phyloP scores from a whole-genome alignment of 768 basidiomycete genomes.

The Dentipellis sp. region DNA sequence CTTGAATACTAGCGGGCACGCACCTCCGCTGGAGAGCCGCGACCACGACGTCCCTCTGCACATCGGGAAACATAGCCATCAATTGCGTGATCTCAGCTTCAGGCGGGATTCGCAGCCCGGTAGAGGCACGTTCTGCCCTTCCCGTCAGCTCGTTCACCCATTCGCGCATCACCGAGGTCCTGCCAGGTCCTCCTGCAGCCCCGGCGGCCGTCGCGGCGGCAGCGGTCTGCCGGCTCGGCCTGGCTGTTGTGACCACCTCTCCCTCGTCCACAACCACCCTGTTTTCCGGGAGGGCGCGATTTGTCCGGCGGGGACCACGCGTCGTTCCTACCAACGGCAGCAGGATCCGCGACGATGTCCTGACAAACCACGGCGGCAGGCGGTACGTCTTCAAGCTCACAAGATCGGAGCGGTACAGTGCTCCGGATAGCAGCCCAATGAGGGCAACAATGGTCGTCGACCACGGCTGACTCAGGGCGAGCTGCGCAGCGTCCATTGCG shows the following conservation, averaged over 20 bases:
- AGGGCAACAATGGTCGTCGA: conserved; percentile 52
- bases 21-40: conserved; percentile 79
- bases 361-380: conserved; percentile 48
- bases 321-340: conserved; percentile 60
- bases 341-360: conserved; percentile 47
- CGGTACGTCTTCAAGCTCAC: conserved; percentile 75
- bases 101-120: conserved; percentile 59
- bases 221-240: conserved; percentile 20
- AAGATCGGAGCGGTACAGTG: conserved; percentile 78
- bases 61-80: conserved; percentile 76
- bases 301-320: conserved; percentile 53
- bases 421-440: conserved; percentile 62
- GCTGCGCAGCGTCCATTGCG: conserved; percentile 29
- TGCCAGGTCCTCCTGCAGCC: not conserved
- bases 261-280: conserved; percentile 30
- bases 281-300: conserved; percentile 64
- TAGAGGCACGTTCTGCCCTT: conserved; percentile 38
- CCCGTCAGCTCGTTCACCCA: conserved; percentile 80
- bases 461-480: conserved; percentile 59
- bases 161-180: conserved; percentile 52
- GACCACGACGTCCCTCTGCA: conserved; percentile 63
- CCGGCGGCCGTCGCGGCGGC: conserved; percentile 11
- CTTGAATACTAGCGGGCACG: conserved; percentile 17
- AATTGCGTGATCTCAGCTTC: conserved; percentile 72
- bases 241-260: conserved; percentile 58